Evolutionary conservation across 257 asterid species (phyloP).

Genomic region (Jacaranda mimosifolia): DNA sequence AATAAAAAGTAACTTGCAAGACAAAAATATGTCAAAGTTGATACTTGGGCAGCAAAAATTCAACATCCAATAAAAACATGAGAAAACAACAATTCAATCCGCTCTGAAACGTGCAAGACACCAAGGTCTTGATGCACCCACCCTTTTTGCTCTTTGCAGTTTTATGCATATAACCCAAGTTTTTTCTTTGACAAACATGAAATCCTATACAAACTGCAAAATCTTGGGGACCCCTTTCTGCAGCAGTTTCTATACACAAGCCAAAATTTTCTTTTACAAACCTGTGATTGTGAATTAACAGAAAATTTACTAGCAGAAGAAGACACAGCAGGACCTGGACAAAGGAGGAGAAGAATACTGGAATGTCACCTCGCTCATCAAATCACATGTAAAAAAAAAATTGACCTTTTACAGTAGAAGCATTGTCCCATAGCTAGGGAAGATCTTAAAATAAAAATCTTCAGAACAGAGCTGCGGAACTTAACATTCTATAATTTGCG

Average conservation of each 20-base stretch:
- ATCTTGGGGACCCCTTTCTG: conserved; percentile 28
- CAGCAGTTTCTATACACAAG: conserved; percentile 41
- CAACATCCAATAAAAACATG: not conserved
- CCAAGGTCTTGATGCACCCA: conserved; percentile 17
- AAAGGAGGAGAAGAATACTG: not conserved
- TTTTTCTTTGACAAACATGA: conserved; percentile 25
- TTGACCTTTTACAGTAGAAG: too few species aligned
- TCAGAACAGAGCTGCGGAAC: conserved; percentile 2
- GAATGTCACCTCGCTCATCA: conserved; percentile 6
- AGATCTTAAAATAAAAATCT: not conserved
- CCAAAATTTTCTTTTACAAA: conserved; percentile 41
- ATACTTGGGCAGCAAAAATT: not conserved
- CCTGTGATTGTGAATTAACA: conserved; percentile 31
- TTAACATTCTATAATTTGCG: not conserved
- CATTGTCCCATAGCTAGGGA: conserved; percentile 7
- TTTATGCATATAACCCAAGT: conserved; percentile 14
- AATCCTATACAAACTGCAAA: conserved; percentile 41
- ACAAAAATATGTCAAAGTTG: too few species aligned
- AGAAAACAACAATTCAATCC: not conserved
- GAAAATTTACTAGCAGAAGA: conserved; percentile 3
- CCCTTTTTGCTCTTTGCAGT: not conserved
- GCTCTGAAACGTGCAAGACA: conserved; percentile 22
- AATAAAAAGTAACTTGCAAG: too few species aligned
- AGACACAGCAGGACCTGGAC: conserved; percentile 1
- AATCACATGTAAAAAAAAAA: conserved; percentile 3